phyloP scores from a whole-genome alignment of 2,329 filamentous ascomycete genomes.

The Metarhizium sp. region DNA sequence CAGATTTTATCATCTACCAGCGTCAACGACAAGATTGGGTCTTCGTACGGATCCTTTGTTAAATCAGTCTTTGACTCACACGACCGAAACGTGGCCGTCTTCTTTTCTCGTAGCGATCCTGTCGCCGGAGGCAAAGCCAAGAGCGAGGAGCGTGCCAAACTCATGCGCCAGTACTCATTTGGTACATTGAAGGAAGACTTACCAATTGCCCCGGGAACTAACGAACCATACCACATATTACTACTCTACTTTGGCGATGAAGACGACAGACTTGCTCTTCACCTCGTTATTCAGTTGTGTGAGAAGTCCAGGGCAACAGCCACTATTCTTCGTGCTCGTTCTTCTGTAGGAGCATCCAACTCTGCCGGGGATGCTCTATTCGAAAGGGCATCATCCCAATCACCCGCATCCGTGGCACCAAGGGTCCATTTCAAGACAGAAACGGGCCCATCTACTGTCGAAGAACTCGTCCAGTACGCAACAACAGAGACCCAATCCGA shows the following conservation, averaged over 20 bases:
- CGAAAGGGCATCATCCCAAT: slow-evolving; percentile 3
- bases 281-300: slow-evolving; percentile 75
- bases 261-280: slow-evolving; percentile 73
- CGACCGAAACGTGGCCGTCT: slow-evolving; percentile 67
- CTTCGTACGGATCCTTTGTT: slow-evolving; percentile 65
- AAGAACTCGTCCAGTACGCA: slow-evolving; percentile 15
- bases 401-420: slow-evolving; percentile 6
- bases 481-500: slow-evolving; percentile 6
- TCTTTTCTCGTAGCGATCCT: slow-evolving; percentile 56
- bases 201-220: slow-evolving; percentile 46
- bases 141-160: slow-evolving; percentile 22
- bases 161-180: slow-evolving; percentile 48
- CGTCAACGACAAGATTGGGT: slow-evolving; percentile 28
- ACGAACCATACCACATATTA: slow-evolving; percentile 75
- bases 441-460: slow-evolving; percentile 8
- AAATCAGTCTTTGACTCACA: slow-evolving; percentile 51
- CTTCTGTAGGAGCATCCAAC: neutral
- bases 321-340: slow-evolving; percentile 48
- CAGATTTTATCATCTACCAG: slow-evolving; percentile 15
- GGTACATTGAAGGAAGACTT: slow-evolving; percentile 46
- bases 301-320: slow-evolving; percentile 71
- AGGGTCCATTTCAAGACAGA: slow-evolving; percentile 14
- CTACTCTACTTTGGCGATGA: slow-evolving; percentile 76
- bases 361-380: slow-evolving; percentile 6
- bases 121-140: slow-evolving; percentile 26